Base-by-base conservation (phyloP, 73 alveolate genomes). In the Chromera velia region DNA sequence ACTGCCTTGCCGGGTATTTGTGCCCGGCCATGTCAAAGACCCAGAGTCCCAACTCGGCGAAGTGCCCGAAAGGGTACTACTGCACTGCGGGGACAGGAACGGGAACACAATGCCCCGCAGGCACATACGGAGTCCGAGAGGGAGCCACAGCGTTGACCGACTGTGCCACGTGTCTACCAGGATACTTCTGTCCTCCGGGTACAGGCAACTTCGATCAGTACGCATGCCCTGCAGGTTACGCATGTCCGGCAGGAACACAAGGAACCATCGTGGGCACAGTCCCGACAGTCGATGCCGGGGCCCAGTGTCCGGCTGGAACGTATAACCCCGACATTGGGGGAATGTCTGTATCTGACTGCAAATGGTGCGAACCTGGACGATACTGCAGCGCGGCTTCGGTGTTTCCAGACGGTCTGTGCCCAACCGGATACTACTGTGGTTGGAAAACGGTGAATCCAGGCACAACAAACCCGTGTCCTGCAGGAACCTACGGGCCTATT, bases 281-380 rank as follows among this genome's bases (percentile, higher is more conserved):
- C 72, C 65, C 32, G 75, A 30, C 22, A 79, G 83, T 6, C 46
- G 64, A 72, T 28, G 82, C 86, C 34, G 94, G 94, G 29, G 22
- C 69, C 69, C 75, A 84, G 55, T 88, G 94, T 70, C 83, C 86
- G 28, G 82, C 81, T 24, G 91, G 91, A 17, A 17, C 32, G 26
- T 82, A 82, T 40, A 74, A 73, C 6, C 70, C 69, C 22, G 67
- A 64, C 28, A 6, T 78, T 0, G 19, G 82, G n/a, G 78, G 66
- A 1, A 7, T 6, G 24, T 9, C 78, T 9, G 46, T 70, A 40
- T 49, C 32, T 32, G 81, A 40, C 22, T 82, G 89, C 82, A 66
- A 49, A 27, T 48, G 18, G 45, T 79, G 84, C 62, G 76, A 33
- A 29, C 74, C 83, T 29, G 87, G 84, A 10, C 47, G 40, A 47